These are phyloP conservation scores for Colletotrichum agaves DNA, from an alignment of 2,329 filamentous ascomycete species.

Conservation along the genomic window DNA sequence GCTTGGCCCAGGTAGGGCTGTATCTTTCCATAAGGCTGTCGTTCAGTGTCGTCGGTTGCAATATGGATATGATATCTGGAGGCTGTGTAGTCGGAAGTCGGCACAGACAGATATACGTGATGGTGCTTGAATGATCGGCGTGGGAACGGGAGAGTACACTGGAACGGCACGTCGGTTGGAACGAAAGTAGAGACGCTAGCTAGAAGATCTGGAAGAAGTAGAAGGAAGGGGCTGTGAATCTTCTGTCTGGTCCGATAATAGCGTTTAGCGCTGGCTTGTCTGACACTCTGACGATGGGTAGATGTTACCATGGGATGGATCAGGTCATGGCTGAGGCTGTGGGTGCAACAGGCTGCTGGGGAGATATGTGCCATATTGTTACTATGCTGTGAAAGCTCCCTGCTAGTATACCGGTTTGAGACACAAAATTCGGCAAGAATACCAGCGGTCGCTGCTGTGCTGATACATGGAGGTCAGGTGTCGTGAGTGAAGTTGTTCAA, in stretches of 20 bases:
- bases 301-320: background rate
- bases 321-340: constrained; percentile 26
- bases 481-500: background rate
- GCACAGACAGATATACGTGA: background rate
- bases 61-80: too few relatives aligned
- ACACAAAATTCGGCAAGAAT: constrained; percentile 3
- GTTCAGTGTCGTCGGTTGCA: background rate
- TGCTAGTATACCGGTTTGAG: constrained; percentile 8
- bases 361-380: constrained; percentile 3
- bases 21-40: background rate
- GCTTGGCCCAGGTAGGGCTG: constrained; percentile 6
- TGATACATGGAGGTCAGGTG: too few relatives aligned
- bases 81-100: background rate
- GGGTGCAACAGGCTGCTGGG: constrained; percentile 8
- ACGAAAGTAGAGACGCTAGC: background rate
- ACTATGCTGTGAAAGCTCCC: background rate
- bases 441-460: background rate
- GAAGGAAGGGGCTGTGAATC: constrained; percentile 11
- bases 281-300: background rate
- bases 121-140: too few relatives aligned
- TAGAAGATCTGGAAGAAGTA: background rate
- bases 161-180: background rate
- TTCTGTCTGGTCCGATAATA: background rate
- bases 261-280: background rate
- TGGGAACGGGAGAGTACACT: background rate